Conservation (phyloP, 805 yeast genomes). For the Ogataea parapolymorpha region DNA sequence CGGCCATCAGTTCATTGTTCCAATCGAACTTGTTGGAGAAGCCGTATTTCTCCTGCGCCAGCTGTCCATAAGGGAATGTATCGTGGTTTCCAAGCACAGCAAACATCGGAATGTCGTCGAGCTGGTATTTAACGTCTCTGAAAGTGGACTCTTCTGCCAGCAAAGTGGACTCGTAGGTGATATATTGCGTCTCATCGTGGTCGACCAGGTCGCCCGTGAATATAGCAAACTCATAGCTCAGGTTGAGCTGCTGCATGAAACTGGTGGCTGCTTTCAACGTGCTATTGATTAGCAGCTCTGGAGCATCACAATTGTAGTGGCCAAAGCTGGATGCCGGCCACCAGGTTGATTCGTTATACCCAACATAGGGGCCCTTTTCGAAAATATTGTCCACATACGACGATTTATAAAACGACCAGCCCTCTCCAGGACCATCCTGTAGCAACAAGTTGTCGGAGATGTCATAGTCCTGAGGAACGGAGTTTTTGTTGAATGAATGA, state of each 20-base stretch:
- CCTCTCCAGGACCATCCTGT: slow-evolving; percentile 12
- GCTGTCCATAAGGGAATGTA: slow-evolving; percentile 67
- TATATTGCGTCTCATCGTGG: slow-evolving; percentile 53
- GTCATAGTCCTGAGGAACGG: slow-evolving; percentile 39
- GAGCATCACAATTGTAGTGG: slow-evolving; percentile 61
- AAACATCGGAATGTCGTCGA: slow-evolving; percentile 53
- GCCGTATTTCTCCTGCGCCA: slow-evolving; percentile 52
- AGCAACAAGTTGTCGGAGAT: slow-evolving; percentile 30
- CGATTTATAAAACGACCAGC: slow-evolving; percentile 25
- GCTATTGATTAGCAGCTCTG: slow-evolving; percentile 57
- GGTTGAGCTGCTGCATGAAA: slow-evolving; percentile 28
- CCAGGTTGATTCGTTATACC: slow-evolving; percentile 32
- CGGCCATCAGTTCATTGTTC: slow-evolving; percentile 47
- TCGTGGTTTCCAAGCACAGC: slow-evolving; percentile 72
- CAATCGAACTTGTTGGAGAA: slow-evolving; percentile 40
- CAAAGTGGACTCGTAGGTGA: slow-evolving; percentile 45
- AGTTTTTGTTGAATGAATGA: slow-evolving; percentile 38
- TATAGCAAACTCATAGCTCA: slow-evolving; percentile 54
- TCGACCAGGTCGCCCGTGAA: slow-evolving; percentile 77
- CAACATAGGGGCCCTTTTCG: slow-evolving; percentile 26
- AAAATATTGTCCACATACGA: slow-evolving; percentile 31
- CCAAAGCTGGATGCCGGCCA: slow-evolving; percentile 63
- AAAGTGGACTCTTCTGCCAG: slow-evolving; percentile 51
- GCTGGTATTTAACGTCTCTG: slow-evolving; percentile 47
- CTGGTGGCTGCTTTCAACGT: slow-evolving; percentile 45